phyloP scores from a whole-genome alignment of 1,139 yeast species.

The Fermentozyma sake region DNA sequence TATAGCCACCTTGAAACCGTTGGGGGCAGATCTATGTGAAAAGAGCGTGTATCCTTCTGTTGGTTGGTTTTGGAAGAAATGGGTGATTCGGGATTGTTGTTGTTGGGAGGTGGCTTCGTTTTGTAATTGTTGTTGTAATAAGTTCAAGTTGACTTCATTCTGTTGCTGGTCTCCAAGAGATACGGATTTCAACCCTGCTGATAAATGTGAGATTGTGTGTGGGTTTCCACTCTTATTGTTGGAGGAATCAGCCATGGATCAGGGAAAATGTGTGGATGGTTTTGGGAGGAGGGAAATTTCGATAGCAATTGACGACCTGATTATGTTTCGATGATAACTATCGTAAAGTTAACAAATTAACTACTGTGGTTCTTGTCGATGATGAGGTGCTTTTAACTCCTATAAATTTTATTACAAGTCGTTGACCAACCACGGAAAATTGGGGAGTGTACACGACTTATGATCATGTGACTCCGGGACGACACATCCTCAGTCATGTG shows the following conservation, averaged over 20 bases:
- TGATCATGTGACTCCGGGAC: too few relatives aligned
- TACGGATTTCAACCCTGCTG: slow-evolving; percentile 49
- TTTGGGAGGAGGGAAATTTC: neutral
- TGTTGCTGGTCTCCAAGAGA: slow-evolving; percentile 39
- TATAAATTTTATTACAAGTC: too few relatives aligned
- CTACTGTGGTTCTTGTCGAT: too few relatives aligned
- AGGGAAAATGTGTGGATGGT: slow-evolving; percentile 4
- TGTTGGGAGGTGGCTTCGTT: slow-evolving; percentile 33
- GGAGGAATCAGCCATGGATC: slow-evolving; percentile 7
- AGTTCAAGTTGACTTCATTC: slow-evolving; percentile 35
- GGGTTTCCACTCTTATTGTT: slow-evolving; percentile 3
- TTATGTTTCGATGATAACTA: too few relatives aligned
- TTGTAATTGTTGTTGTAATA: slow-evolving; percentile 40
- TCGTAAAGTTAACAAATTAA: too few relatives aligned
- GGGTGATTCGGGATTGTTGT: slow-evolving; percentile 57
- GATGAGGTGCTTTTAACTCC: too few relatives aligned
- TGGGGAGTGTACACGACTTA: too few relatives aligned
- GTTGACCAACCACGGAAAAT: too few relatives aligned
- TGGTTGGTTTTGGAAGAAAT: slow-evolving; percentile 76
- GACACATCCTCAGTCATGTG: too few relatives aligned
- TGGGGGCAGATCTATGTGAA: slow-evolving; percentile 91
- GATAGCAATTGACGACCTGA: too few relatives aligned
- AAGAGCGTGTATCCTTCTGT: slow-evolving; percentile 81
- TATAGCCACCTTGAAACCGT: slow-evolving; percentile 94
- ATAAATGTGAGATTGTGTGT: slow-evolving; percentile 38